phyloP scores from a whole-genome alignment of 441 rosid genomes.

The Erodium chrysanthum region DNA sequence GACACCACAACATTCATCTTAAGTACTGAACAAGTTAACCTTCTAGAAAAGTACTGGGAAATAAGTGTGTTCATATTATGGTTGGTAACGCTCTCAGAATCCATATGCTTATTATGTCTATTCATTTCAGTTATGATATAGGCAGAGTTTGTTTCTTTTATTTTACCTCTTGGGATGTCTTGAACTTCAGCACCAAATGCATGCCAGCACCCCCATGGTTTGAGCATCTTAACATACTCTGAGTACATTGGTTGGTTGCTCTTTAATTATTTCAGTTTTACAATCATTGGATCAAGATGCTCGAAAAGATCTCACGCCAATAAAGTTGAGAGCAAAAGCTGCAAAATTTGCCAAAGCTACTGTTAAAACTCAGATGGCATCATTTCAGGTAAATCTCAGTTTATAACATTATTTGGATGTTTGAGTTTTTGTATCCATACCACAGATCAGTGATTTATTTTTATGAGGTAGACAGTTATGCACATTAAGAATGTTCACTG shows the following conservation, averaged over 20 bases:
- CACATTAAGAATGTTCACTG: slow-evolving; percentile 6
- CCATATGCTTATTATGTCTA: too few species aligned
- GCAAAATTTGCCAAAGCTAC: slow-evolving; percentile 90
- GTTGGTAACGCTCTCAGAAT: too few species aligned
- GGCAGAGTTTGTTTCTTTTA: too few species aligned
- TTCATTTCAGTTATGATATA: too few species aligned
- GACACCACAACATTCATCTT: too few species aligned
- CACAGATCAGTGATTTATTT: slow-evolving; percentile 4
- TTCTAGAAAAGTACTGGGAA: too few species aligned
- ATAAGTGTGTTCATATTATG: too few species aligned
- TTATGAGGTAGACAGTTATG: slow-evolving; percentile 10
- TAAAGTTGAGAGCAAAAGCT: slow-evolving; percentile 83
- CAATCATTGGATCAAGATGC: slow-evolving; percentile 81
- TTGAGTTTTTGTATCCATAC: slow-evolving; percentile 6
- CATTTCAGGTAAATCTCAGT: slow-evolving; percentile 61
- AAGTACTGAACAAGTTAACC: too few species aligned
- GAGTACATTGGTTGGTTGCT: slow-evolving; percentile 31
- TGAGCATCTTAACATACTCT: background rate
- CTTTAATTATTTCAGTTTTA: slow-evolving; percentile 57
- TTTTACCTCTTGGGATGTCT: too few species aligned
- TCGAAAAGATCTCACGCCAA: slow-evolving; percentile 72
- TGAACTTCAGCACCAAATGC: too few species aligned
- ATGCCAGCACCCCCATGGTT: too few species aligned
- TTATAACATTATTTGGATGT: slow-evolving; percentile 9
- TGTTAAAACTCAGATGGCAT: slow-evolving; percentile 86